Percentiles rank a stretch among this genome's conserved stretches.
These are phyloP conservation scores for Aspergillus phoenicis DNA, from an alignment of 2,329 filamentous ascomycete species.

Conservation along the genomic window DNA sequence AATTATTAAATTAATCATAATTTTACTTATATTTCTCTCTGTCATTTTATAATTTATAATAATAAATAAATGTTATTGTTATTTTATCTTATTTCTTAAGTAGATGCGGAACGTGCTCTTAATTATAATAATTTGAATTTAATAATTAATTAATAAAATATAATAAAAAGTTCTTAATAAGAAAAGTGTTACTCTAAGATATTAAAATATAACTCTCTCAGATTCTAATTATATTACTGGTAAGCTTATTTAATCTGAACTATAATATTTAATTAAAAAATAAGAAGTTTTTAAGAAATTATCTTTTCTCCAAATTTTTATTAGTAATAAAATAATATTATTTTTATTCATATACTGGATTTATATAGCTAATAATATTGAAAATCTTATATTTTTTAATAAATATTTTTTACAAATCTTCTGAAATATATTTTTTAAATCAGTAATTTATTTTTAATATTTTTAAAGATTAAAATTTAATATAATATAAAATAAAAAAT, in stretches of 20 bases:
- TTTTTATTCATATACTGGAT: too few relatives aligned
- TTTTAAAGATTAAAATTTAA: too few relatives aligned
- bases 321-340: too few relatives aligned
- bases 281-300: not conserved
- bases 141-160: conserved; percentile 1
- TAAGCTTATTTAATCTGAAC: not conserved
- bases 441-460: too few relatives aligned
- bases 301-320: not conserved
- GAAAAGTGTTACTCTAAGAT: conserved; percentile 2
- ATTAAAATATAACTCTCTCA: not conserved
- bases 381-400: too few relatives aligned
- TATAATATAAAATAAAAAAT: too few relatives aligned
- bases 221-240: not conserved
- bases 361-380: too few relatives aligned
- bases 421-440: too few relatives aligned
- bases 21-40: not conserved
- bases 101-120: not conserved
- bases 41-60: not conserved
- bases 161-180: not conserved
- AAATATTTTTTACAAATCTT: too few relatives aligned
- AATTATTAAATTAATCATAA: not conserved
- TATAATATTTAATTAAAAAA: conserved; percentile 7
- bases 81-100: not conserved
- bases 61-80: not conserved
- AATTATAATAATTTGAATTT: not conserved